Evolutionary conservation across 768 basidiomycete species (phyloP).

Genomic region (Pisolithus sp.): DNA sequence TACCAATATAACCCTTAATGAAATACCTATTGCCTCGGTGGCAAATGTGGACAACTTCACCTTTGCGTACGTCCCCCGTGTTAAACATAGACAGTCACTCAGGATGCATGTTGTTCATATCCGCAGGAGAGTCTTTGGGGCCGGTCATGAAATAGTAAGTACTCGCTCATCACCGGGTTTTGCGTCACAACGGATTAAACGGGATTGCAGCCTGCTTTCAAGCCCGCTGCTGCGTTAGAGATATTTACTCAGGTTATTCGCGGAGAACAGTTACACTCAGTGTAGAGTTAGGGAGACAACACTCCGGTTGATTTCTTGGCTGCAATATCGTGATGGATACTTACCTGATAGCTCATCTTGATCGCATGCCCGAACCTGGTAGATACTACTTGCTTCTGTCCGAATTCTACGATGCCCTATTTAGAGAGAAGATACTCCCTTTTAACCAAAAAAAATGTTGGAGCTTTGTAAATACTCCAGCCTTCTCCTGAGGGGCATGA

Average conservation of each 20-base stretch:
- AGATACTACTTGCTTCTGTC: no score
- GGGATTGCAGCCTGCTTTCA: conserved; percentile 47
- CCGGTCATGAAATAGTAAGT: conserved; percentile 62
- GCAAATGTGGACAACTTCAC: conserved; percentile 62
- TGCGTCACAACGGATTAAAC: neutral
- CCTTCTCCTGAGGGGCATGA: no score
- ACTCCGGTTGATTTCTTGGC: neutral
- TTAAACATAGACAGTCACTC: neutral
- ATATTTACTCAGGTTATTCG: conserved; percentile 53
- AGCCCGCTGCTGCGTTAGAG: conserved; percentile 49
- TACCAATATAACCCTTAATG: conserved; percentile 52
- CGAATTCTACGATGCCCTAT: no score
- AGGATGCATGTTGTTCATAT: neutral
- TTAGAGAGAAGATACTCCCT: no score
- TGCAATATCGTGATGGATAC: no score
- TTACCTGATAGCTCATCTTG: no score
- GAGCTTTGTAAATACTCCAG: no score
- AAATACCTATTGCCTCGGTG: conserved; percentile 47
- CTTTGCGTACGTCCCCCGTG: conserved; percentile 50
- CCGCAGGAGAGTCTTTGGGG: conserved; percentile 44
- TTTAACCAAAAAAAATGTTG: no score
- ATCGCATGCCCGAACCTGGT: no score
- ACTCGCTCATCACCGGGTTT: neutral
- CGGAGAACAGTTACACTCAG: conserved; percentile 49
- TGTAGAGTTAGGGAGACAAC: conserved; percentile 14